Base-by-base conservation (phyloP, 768 basidiomycete genomes). In the Tulasnella sp. region DNA sequence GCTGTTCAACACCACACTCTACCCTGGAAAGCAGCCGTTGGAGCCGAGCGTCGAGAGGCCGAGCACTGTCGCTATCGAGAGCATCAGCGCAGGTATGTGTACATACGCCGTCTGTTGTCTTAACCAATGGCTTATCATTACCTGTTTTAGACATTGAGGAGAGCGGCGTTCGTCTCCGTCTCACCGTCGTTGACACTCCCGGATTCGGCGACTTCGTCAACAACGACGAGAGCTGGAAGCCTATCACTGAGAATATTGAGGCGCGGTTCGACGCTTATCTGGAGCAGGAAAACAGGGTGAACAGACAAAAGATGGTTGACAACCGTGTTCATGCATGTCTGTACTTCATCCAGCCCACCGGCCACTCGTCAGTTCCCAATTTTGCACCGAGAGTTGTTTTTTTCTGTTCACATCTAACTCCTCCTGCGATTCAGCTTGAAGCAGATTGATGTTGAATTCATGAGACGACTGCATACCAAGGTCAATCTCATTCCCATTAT, bases 171-270 rank as follows among this genome's bases (percentile, higher is more conserved):
- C 82, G 93, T 65, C 82, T 98, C 45, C 92, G 92, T 69, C 75
- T 99, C 59, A 98, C 92, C n/a, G 94, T 99, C 62, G 96, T 99
- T 63, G 96, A 99, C 70, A 99, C 93, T 27, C 96, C 96, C 59
- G 96, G 96, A 31, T 99, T 97, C 68, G 96, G 96, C 62, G 96
- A 99, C 72, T 98, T 96, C 71, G 93, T 98, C 69, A 97, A 99
- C 78, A 99, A 99, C 71, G 91, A 96, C 66, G 92, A 96, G 68
- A 92, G 94, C 71, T 99, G 96, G 96, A 92, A 89, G 71, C 96
- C 96, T 53, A 94, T 99, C 64, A 80, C 97, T 19, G 93, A 98
- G 71, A 92, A 97, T 75, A 96, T 99, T 63, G 96, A 98, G 72
- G 84, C 90, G 38, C 90, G 96, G 53, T 98, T 96, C 67, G 96